A percentile compares a stretch with the other conserved stretches of the same genome.
Evolutionary conservation across 2,329 filamentous ascomycete genomes (phyloP).

Genomic region (Ilyonectria mors-panacis): DNA sequence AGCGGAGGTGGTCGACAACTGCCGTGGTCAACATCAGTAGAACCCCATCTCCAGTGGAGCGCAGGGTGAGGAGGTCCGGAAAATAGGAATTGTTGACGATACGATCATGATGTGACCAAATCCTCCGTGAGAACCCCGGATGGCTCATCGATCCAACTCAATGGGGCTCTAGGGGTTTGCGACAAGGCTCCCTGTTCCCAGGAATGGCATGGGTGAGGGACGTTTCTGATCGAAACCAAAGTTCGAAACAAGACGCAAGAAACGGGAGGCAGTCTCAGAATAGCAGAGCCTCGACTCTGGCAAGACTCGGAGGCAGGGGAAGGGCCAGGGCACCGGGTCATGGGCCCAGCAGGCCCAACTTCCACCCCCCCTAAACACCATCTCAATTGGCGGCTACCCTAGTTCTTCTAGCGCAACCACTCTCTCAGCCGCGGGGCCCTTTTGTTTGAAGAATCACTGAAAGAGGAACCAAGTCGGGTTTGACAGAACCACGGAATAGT

Average conservation of each 20-base stretch:
- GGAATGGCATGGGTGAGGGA: neutral
- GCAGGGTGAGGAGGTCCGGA: neutral
- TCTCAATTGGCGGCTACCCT: conserved; percentile 33
- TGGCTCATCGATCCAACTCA: neutral
- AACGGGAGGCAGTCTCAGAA: neutral
- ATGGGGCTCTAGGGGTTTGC: neutral
- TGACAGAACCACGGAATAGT: conserved; percentile 7
- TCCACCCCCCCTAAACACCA: conserved; percentile 30
- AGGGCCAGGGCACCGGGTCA: conserved; percentile 31
- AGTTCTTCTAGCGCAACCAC: conserved; percentile 15
- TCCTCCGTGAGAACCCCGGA: neutral
- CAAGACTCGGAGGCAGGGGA: neutral
- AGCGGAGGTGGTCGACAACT: neutral
- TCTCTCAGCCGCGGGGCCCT: conserved; percentile 33
- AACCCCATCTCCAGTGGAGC: neutral
- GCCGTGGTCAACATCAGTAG: neutral
- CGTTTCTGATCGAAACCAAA: conserved; percentile 9
- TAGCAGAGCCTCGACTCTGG: conserved; percentile 3
- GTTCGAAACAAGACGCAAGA: conserved; percentile 20
- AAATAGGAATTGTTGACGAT: neutral
- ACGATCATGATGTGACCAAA: neutral
- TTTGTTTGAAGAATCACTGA: conserved; percentile 23
- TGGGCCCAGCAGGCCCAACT: conserved; percentile 41
- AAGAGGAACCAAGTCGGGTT: conserved; percentile 18
- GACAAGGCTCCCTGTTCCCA: neutral